Base-by-base conservation (phyloP, 2,329 filamentous ascomycete genomes). In the Ampelomyces quisqualis region DNA sequence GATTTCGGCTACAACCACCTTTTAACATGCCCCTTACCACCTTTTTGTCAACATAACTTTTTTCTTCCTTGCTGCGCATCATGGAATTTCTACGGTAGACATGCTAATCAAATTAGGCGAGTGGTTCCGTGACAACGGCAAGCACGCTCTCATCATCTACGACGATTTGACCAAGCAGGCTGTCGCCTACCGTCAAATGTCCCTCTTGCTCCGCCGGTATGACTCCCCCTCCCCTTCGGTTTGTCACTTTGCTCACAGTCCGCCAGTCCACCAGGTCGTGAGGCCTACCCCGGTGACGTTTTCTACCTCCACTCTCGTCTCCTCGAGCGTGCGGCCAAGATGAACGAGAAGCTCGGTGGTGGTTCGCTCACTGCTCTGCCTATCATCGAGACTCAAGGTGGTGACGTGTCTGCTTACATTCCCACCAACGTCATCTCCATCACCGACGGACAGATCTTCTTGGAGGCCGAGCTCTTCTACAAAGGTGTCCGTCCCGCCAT, bases 351-450 rank as follows among this genome's bases (percentile, higher is more conserved):
- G 77, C 88, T 86, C 71, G 90, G 90, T 70, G 89, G 88, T 77
- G 93, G 93, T 72, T 97, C 91, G 64, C 82, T 97, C 76, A 98
- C 93, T 75, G 91, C 93, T 59, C 86, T 98, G 52, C 93, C 93
- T 70, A 19, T 60, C 45, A 97, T 98, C 73, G 93, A 98, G 83
- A 98, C 93, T 73, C 93, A 97, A 82, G 93, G 93, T 83, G 93
- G 93, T 88, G 93, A 98, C 77, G 93, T 98, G 70, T 97, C 93
- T 65, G 93, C 93, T 65, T 98, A 97, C 78, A 97, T 98, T 83
- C 93, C 93, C 68, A 98, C 93, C 78, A 98, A 97, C 82, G 93
- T 97, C 78, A 98, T 98, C 84, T 97, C 91, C 74, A 98, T 98
- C 72, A 98, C 93, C 65, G 93, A 97, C 70, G 93, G 93, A 55